These are phyloP conservation scores for Volvox reticuliferus DNA, from an alignment of 139 green algal genomes.

Conservation along the genomic window DNA sequence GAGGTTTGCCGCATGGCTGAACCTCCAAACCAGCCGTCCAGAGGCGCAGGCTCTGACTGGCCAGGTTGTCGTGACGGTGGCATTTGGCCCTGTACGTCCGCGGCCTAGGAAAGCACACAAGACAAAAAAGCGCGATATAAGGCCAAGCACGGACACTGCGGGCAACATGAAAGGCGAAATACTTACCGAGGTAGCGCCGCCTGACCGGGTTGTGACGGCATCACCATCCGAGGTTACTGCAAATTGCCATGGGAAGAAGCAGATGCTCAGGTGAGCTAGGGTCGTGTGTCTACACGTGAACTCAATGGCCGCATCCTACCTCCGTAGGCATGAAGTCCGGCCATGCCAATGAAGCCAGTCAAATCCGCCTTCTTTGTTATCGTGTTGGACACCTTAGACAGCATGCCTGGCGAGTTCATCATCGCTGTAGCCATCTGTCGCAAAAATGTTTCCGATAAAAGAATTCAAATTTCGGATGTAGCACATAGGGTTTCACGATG, in stretches of 20 bases:
- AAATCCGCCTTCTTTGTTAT: too few relatives aligned
- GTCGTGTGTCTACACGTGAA: too few relatives aligned
- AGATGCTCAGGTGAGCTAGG: too few relatives aligned
- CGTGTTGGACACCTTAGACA: conserved; percentile 1
- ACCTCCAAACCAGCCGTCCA: not conserved
- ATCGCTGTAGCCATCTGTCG: conserved; percentile 19
- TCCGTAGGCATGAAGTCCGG: not conserved
- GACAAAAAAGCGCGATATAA: not conserved
- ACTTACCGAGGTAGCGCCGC: not conserved
- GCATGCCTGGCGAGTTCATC: conserved; percentile 19
- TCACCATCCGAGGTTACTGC: not conserved
- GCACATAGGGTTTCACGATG: too few relatives aligned
- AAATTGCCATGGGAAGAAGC: too few relatives aligned
- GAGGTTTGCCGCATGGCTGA: not conserved
- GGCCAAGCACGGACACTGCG: not conserved
- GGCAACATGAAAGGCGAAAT: not conserved
- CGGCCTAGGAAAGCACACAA: not conserved
- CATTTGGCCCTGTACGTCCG: not conserved
- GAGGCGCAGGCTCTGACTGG: not conserved
- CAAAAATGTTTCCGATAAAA: too few relatives aligned
- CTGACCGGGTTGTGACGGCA: not conserved
- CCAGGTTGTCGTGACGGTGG: not conserved
- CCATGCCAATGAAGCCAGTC: not conserved
- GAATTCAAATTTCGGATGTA: too few relatives aligned
- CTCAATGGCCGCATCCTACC: too few relatives aligned